A percentile compares a stretch with the other conserved stretches of the same genome.
phyloP scores from a whole-genome alignment of 257 asterid species.

The Schizonepeta tenuifolia region DNA sequence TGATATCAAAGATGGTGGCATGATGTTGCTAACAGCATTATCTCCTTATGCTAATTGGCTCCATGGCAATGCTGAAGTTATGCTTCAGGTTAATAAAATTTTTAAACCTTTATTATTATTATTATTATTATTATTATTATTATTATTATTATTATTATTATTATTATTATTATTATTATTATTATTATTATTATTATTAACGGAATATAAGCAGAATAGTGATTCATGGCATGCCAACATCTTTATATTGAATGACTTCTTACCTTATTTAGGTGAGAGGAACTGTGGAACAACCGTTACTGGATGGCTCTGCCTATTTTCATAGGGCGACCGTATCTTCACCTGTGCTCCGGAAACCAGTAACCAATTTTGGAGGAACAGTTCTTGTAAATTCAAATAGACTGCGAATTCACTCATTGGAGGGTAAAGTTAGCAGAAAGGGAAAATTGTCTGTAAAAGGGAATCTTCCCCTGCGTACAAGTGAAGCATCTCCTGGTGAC shows the following conservation, averaged over 20 bases:
- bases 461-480: slow-evolving; percentile 75
- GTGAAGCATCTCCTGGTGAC: slow-evolving; percentile 74
- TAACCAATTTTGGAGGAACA: slow-evolving; percentile 93
- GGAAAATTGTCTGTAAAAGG: slow-evolving; percentile 92
- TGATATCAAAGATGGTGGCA: slow-evolving; percentile 96
- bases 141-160: too few species aligned
- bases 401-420: slow-evolving; percentile 79
- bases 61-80: slow-evolving; percentile 93
- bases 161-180: too few species aligned
- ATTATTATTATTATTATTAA: not conserved
- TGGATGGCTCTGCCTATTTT: slow-evolving; percentile 97
- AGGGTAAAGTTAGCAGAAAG: slow-evolving; percentile 95
- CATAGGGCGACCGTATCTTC: slow-evolving; percentile 96
- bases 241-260: slow-evolving; percentile 31
- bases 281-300: slow-evolving; percentile 94
- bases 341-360: slow-evolving; percentile 89
- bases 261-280: slow-evolving; percentile 77
- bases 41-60: slow-evolving; percentile 99
- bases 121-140: too few species aligned
- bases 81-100: slow-evolving; percentile 78
- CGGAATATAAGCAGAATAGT: not conserved
- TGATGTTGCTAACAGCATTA: slow-evolving; percentile 94
- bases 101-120: not conserved
- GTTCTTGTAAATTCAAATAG: slow-evolving; percentile 88
- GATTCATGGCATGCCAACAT: not conserved